These are phyloP conservation scores for Entomortierella beljakovae DNA, from an alignment of 192 early-diverging fungal species.

Conservation along the genomic window DNA sequence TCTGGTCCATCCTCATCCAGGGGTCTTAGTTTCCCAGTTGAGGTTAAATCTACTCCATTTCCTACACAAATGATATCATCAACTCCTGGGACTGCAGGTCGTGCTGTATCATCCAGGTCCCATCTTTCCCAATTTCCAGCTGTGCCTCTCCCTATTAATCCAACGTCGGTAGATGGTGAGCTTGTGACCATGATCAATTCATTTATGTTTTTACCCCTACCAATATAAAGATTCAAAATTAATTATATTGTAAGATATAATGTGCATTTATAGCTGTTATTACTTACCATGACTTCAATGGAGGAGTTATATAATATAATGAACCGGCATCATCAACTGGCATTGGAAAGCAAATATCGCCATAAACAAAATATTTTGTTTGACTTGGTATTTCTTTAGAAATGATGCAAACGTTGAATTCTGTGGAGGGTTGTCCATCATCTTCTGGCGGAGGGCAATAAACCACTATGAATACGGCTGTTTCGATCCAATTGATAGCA, in stretches of 20 bases:
- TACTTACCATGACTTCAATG: slow-evolving; percentile 66
- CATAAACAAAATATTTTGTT: slow-evolving; percentile 62
- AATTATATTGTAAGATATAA: background rate
- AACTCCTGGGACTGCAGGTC: slow-evolving; percentile 69
- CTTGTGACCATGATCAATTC: slow-evolving; percentile 56
- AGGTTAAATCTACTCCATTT: slow-evolving; percentile 79
- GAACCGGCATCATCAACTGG: slow-evolving; percentile 55
- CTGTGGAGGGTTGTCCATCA: slow-evolving; percentile 22
- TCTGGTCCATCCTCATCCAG: slow-evolving; percentile 57
- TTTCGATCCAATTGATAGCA: slow-evolving; percentile 83
- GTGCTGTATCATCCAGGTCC: slow-evolving; percentile 69
- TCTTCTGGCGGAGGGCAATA: slow-evolving; percentile 64
- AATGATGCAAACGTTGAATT: slow-evolving; percentile 68
- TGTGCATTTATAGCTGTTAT: background rate
- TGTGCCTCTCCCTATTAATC: slow-evolving; percentile 58
- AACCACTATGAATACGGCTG: slow-evolving; percentile 71
- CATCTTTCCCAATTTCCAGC: slow-evolving; percentile 73
- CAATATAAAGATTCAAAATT: background rate
- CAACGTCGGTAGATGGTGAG: slow-evolving; percentile 59
- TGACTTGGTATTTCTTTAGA: slow-evolving; percentile 58
- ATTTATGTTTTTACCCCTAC: slow-evolving; percentile 52
- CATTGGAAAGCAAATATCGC: slow-evolving; percentile 69
- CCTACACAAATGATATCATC: slow-evolving; percentile 81
- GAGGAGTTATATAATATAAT: slow-evolving; percentile 70
- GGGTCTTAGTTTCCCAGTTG: slow-evolving; percentile 63